A percentile compares a stretch with the other conserved stretches of the same genome.
phyloP scores from a whole-genome alignment of 495 filamentous ascomycete genomes.

The Lasiosphaeriaceae sp. region DNA sequence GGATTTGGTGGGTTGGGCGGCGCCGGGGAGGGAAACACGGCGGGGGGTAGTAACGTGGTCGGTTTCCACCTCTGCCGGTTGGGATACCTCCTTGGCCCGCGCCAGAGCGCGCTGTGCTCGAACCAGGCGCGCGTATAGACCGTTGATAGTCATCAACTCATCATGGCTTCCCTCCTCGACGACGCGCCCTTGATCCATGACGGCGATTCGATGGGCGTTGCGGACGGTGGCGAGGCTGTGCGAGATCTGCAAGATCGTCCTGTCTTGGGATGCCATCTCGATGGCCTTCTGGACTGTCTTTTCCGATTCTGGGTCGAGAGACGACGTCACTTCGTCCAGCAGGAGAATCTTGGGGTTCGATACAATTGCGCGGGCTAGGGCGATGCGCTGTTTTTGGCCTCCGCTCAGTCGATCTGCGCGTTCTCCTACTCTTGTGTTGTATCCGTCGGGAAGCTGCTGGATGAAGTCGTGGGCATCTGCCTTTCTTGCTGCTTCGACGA shows the following conservation, averaged over 20 bases:
- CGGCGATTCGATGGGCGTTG: background rate
- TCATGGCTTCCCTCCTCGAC: background rate
- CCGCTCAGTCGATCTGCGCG: background rate
- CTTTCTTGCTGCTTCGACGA: background rate
- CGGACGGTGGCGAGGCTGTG: background rate
- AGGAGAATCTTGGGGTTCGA: conserved; percentile 71
- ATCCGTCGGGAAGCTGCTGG: background rate
- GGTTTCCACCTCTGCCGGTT: too few relatives aligned
- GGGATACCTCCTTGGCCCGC: too few relatives aligned
- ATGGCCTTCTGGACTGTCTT: conserved; percentile 87
- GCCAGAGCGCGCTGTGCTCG: too few relatives aligned
- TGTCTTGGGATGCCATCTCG: conserved; percentile 7
- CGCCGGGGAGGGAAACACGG: too few relatives aligned
- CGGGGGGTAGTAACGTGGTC: too few relatives aligned
- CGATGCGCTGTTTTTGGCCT: conserved; percentile 38
- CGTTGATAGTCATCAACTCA: background rate
- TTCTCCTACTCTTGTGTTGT: background rate
- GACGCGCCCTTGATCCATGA: background rate
- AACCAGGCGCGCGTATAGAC: too few relatives aligned
- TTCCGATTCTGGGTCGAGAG: conserved; percentile 88
- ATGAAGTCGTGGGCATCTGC: background rate
- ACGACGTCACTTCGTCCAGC: conserved; percentile 85
- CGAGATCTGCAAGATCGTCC: background rate
- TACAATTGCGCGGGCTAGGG: conserved; percentile 63
- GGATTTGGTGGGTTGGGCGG: too few relatives aligned